Evolutionary conservation across 164 flowering plant species (phyloP).

Genomic region (Vitis rupestris): DNA sequence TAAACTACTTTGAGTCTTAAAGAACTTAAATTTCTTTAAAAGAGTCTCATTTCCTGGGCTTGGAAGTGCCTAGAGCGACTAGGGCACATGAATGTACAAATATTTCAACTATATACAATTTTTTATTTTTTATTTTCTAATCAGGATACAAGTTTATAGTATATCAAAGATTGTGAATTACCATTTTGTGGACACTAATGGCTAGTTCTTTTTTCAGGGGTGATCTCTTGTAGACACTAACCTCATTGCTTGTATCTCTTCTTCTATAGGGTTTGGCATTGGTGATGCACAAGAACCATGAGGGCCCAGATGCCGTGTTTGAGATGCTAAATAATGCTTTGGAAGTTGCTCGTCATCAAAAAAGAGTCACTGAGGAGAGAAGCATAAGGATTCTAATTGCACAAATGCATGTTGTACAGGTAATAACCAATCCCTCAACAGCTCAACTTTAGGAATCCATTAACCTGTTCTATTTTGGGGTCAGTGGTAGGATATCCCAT

Average conservation of each 20-base stretch:
- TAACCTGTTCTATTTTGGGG: neutral
- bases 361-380: constrained; percentile 84
- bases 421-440: constrained; percentile 13
- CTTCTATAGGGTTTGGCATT: constrained; percentile 75
- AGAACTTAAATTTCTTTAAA: no score
- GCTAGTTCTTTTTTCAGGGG: no score
- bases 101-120: no score
- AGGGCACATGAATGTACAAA: no score
- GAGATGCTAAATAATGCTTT: constrained; percentile 79
- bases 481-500: neutral
- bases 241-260: neutral
- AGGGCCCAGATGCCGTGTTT: constrained; percentile 69
- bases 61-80: no score
- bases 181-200: no score
- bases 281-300: constrained; percentile 91
- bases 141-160: no score
- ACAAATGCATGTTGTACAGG: constrained; percentile 89
- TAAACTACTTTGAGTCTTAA: no score
- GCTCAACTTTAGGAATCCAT: neutral
- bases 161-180: no score
- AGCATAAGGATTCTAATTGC: constrained; percentile 82
- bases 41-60: no score
- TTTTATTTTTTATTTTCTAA: no score
- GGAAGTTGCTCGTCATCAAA: constrained; percentile 53
- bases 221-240: no score